Base-by-base conservation (phyloP, 2,329 filamentous ascomycete species). In the Bipolaris sorokiniana region DNA sequence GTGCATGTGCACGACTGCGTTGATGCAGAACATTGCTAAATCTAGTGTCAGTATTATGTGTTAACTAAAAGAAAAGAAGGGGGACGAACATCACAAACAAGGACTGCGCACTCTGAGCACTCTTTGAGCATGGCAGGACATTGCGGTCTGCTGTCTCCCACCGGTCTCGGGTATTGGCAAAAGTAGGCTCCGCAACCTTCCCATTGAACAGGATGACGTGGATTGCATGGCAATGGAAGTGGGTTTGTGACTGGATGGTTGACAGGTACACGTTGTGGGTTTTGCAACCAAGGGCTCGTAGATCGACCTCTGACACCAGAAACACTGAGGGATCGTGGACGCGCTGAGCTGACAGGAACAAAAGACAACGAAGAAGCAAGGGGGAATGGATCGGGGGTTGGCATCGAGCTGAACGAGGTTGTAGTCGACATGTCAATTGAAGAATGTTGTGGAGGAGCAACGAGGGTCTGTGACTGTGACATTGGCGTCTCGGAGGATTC, bases 141-240 rank as follows among this genome's bases (percentile, higher is more conserved):
- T 41, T 73, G 69, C 26, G 69, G 69, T 56, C 77, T 64, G 31
- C 68, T 69, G 48, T 79, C 77, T 22, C 77, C 77, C 11, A 77
- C 69, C 3, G 75, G 73, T 23, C 76, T 61, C 10, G 72, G 68
- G 52, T 70, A 72, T 47, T 76, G 76, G 56, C 77, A 79, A 53
- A 78, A 79, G 59, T 78, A 79, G 2, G 75, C 71, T 2, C 77
- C 77, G 51, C 77, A 79, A 15, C 77, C 77, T 63, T 77, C 69
- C 77, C 77, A 79, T 48, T 79, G 77, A 3, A 79, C 77, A 10
- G 77, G 77, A 63, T 79, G 77, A 3, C 73, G 66, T 28, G 75
- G 73, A 48, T 75, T 70, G 50, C 76, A 76, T 7, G 77, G 77
- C 6, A 78, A 62, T 18, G 77, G 75, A 18, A 74, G 66, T 13